These are phyloP conservation scores for Chrysochromulina parva DNA, from an alignment of 78 protist genomes.

Conservation along the genomic window DNA sequence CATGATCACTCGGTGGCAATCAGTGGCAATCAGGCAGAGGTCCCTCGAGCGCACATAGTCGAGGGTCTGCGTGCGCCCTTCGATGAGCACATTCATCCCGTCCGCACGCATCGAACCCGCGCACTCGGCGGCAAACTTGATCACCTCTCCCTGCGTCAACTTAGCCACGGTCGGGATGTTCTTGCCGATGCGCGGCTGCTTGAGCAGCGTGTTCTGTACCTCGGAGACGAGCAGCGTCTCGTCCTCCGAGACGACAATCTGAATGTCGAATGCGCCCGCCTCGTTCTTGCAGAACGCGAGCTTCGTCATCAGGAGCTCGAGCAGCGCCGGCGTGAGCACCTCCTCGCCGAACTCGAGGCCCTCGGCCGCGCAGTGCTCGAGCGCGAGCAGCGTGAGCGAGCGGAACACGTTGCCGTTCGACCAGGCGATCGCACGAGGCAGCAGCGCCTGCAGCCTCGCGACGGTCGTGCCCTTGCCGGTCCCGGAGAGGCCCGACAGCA, in stretches of 20 bases:
- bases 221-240: neutral
- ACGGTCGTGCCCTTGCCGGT: no score
- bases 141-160: no score
- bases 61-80: no score
- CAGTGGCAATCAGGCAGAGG: no score
- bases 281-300: neutral
- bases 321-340: neutral
- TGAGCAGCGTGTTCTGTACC: slow-evolving; percentile 26
- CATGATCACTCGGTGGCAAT: no score
- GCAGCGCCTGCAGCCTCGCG: neutral
- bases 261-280: neutral
- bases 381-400: slow-evolving; percentile 36
- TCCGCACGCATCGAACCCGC: no score
- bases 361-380: neutral
- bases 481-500: slow-evolving; percentile 18
- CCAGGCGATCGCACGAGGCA: slow-evolving; percentile 26
- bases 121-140: no score
- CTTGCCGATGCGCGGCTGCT: slow-evolving; percentile 18
- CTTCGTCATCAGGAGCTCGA: neutral
- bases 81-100: no score
- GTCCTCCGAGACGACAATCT: neutral
- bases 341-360: neutral
- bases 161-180: neutral
- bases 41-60: no score
- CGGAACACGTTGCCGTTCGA: slow-evolving; percentile 49